Base-by-base conservation (phyloP, 192 early-diverging fungal species). In the Linderina pennispora region DNA sequence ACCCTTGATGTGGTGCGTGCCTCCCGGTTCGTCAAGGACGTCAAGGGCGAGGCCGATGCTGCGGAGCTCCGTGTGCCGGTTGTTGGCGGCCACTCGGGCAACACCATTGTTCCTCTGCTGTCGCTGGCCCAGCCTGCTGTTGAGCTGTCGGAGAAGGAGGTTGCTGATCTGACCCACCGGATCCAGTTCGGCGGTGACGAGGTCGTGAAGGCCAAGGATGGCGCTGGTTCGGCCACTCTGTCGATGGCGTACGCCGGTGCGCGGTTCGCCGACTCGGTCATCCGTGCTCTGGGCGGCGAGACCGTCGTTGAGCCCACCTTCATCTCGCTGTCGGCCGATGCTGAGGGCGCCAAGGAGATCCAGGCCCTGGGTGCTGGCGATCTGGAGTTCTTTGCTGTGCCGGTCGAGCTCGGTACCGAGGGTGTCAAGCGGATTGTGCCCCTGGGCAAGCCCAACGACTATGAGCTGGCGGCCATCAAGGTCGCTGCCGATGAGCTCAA, bases 141-240 rank as follows among this genome's bases (percentile, higher is more conserved):
- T 32, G 78, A 72, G 45, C 87, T 97, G 62, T 77, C 80, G 48
- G 72, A 86, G 38, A 85, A 87, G 53, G 82, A 94, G 79, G 58
- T 82, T 43, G 87, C 92, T 64, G 80, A 76, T 23, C 78, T 97
- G 49, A 97, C 94, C 44, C 58, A 92, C 59, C 91, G 92, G 62
- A 97, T 97, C 67, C 94, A 97, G 78, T 95, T 85, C 64, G 94
- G 90, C 59, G 94, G 94, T 59, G 94, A 97, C 62, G 94, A 97
- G 74, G 94, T 97, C 23, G 91, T 97, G 62, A 89, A 94, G 83
- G 94, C 94, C 60, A 97, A 97, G 84, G 82, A 88, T 62, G 89
- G 93, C 42, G 82, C 86, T 31, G 90, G 87, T 14, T 87, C 84
- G 22, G 88, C 90, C 43, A 92, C 88, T 17, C 80, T 92, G 45